Conservation (phyloP, 2,329 filamentous ascomycete species). For the Coniochaeta prunicola region DNA sequence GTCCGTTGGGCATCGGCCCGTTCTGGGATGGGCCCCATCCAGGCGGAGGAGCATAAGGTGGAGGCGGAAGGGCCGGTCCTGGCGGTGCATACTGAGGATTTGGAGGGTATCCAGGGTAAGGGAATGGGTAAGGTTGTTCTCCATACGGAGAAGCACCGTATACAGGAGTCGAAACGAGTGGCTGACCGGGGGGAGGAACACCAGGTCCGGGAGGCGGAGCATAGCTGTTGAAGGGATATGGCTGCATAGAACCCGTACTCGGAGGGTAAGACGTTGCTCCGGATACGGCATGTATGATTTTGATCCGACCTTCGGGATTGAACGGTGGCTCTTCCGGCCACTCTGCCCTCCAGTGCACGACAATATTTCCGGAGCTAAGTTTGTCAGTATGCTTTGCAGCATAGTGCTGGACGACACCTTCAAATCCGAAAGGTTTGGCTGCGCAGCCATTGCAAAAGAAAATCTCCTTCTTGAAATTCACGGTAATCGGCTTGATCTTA, state of each 20-base stretch:
- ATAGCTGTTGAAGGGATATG: conserved; percentile 10
- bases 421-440: conserved; percentile 65
- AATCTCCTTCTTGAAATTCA: conserved; percentile 59
- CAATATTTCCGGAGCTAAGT: conserved; percentile 63
- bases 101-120: neutral
- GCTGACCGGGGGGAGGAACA: conserved; percentile 10
- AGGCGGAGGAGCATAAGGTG: conserved; percentile 5
- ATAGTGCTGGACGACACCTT: conserved; percentile 75
- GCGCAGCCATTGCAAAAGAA: conserved; percentile 70
- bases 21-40: conserved; percentile 3
- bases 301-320: conserved; percentile 46
- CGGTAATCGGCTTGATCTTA: conserved; percentile 65
- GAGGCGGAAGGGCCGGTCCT: conserved; percentile 4
- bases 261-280: conserved; percentile 4
- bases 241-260: conserved; percentile 1
- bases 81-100: neutral
- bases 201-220: conserved; percentile 6
- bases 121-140: conserved; percentile 16
- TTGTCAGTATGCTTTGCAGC: conserved; percentile 70
- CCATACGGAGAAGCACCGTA: conserved; percentile 24
- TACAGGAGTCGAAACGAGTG: conserved; percentile 19
- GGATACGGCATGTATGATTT: conserved; percentile 11
- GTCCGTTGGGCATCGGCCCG: conserved; percentile 7
- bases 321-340: conserved; percentile 76
- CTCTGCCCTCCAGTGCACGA: conserved; percentile 73